Base-by-base conservation (phyloP, 116 monocot species). In the Phalaenopsis hybrid region DNA sequence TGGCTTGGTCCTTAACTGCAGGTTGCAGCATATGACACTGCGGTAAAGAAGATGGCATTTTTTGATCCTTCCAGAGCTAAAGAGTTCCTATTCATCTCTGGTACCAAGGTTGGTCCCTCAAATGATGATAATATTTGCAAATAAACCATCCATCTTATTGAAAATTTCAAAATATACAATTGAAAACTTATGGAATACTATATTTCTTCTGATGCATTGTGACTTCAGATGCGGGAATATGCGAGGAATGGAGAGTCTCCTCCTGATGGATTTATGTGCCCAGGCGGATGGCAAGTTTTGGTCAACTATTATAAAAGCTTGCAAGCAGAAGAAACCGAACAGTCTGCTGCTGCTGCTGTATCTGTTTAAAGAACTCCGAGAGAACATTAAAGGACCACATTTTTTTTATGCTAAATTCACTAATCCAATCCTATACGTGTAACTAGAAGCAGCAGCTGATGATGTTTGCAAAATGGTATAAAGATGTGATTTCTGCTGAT, bases 211-310 rank as follows among this genome's bases (percentile, higher is more conserved):
- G 9, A 58, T 78, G 55, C 55, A 16, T 4, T 49, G 59, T 37
- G 67, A 33, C 20, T 44, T 82, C 84, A 99, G 99, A 99, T 99
- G 99, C 85, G 99, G 16, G 74, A 86, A 17, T 99, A 79, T 81
- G 99, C 99, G 2, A 89, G 89, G 79, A 93, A 44, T 50, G 99
- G 99, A 69, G 99, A 95, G 78, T 95, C 74, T 80, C 99, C 99
- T 61, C 99, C 99, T 12, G 92, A 93, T 76, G 99, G 99, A 58
- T 99, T 99, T 76, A 99, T 99, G 99, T 99, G 99, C 81, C 95
- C 93, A 0, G 89, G 95, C 17, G 99, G 99, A 15, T 99, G 99
- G 99, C 57, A 92, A 41, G 95, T 99, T 78, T 82, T 99, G 75
- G 95, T 93, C 9, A 91, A 93, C 74, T 95, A 95, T 70, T 99